Evolutionary conservation across 306 rosid species (phyloP).

Genomic region (Sicyos baderoa): DNA sequence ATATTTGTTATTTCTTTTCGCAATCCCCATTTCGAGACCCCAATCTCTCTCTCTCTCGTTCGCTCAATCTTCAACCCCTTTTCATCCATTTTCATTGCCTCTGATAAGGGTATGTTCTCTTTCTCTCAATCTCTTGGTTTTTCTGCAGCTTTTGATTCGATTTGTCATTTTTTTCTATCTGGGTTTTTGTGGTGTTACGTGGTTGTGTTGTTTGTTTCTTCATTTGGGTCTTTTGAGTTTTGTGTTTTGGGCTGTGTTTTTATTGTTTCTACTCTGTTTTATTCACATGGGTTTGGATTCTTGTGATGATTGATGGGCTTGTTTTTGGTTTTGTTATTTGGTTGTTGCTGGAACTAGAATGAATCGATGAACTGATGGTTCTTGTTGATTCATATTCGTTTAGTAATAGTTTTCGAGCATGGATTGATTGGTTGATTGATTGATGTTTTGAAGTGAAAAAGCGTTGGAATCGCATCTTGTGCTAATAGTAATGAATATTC

Average conservation of each 20-base stretch:
- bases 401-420: neutral
- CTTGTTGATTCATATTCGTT: too few relatives aligned
- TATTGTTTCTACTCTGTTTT: neutral
- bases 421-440: neutral
- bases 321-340: neutral
- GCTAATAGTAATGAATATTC: neutral
- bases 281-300: constrained; percentile 5
- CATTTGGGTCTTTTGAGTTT: neutral
- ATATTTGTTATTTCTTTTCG: neutral
- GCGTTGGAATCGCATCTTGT: neutral
- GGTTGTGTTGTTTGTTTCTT: neutral
- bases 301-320: neutral
- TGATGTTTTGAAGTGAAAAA: constrained; percentile 1
- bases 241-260: constrained; percentile 7
- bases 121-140: neutral
- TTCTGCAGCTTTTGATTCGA: neutral
- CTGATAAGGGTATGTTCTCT: constrained; percentile 12
- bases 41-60: constrained; percentile 1
- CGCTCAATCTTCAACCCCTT: neutral
- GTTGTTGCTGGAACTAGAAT: neutral
- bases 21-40: neutral
- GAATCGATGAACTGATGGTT: neutral
- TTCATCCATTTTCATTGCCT: constrained; percentile 7
- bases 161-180: neutral
- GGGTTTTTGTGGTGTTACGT: neutral